Conservation (phyloP, 148 eudicot genomes). For the Limonium bicolor region DNA sequence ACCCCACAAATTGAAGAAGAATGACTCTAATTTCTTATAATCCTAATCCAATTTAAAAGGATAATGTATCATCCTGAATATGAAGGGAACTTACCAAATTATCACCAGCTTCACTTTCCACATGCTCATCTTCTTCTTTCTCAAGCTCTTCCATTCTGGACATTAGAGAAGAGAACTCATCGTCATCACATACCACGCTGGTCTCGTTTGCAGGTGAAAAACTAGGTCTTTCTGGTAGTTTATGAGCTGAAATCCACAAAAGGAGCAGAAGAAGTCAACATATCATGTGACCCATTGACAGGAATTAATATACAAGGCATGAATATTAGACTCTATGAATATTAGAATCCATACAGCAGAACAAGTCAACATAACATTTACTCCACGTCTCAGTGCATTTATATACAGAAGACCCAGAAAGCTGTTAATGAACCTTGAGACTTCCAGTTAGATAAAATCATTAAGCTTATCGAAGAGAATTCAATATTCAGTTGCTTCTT, state of each 20-base stretch:
- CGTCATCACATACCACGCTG: conserved; percentile 24
- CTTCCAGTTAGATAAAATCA: too few relatives aligned
- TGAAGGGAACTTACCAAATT: not conserved
- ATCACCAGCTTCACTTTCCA: conserved; percentile 19
- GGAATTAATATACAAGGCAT: not conserved
- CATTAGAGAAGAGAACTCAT: not conserved
- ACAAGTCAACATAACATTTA: not conserved
- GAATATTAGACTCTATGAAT: not conserved
- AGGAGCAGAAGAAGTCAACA: conserved; percentile 1
- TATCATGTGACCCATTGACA: not conserved
- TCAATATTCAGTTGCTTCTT: too few relatives aligned
- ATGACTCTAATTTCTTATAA: too few relatives aligned
- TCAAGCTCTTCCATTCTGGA: not conserved
- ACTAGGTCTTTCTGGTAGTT: conserved; percentile 10
- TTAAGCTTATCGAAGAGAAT: too few relatives aligned
- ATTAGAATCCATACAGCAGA: not conserved
- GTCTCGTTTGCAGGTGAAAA: conserved; percentile 11
- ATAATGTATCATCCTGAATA: not conserved
- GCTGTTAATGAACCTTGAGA: too few relatives aligned
- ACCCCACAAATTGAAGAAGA: not conserved
- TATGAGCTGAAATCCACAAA: conserved; percentile 7
- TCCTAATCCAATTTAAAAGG: too few relatives aligned
- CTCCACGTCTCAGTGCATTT: not conserved
- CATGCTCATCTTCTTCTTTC: conserved; percentile 1
- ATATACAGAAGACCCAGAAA: too few relatives aligned